Percentiles rank a stretch among this genome's conserved stretches.
phyloP scores from a whole-genome alignment of 768 basidiomycete species.

The Pleurotus pulmonarius region DNA sequence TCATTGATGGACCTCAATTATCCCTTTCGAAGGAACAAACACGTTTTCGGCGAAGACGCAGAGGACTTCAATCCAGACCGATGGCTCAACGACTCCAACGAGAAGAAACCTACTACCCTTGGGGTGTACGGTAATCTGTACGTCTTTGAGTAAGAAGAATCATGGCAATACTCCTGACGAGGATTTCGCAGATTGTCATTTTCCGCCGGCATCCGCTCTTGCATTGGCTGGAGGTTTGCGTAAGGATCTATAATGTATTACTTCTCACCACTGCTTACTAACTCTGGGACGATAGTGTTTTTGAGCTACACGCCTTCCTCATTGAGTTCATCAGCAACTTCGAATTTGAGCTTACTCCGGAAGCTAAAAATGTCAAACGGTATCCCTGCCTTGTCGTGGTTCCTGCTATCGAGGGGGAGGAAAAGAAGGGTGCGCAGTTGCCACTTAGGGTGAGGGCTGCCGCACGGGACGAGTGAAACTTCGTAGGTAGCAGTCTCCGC shows the following conservation, averaged over 20 bases:
- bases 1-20: not conserved
- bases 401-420: slow-evolving; percentile 38
- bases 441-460: slow-evolving; percentile 35
- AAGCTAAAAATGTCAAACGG: slow-evolving; percentile 29
- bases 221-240: slow-evolving; percentile 28
- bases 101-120: slow-evolving; percentile 22
- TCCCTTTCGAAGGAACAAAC: slow-evolving; percentile 19
- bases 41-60: slow-evolving; percentile 39
- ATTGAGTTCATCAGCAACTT: slow-evolving; percentile 51
- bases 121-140: slow-evolving; percentile 31
- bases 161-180: not conserved
- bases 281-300: slow-evolving; percentile 19
- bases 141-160: slow-evolving; percentile 5
- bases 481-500: no score
- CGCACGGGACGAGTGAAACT: slow-evolving; percentile 15
- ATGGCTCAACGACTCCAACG: slow-evolving; percentile 27
- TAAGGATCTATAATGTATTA: slow-evolving; percentile 5
- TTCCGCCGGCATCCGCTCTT: slow-evolving; percentile 19
- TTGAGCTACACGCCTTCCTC: slow-evolving; percentile 59
- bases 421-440: slow-evolving; percentile 37
- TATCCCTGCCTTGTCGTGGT: slow-evolving; percentile 38
- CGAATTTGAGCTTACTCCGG: slow-evolving; percentile 41
- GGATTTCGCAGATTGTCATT: slow-evolving; percentile 16
- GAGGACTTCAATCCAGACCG: slow-evolving; percentile 37
- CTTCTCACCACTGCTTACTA: not conserved